Percentiles rank a stretch among this genome's conserved stretches.
phyloP scores from a whole-genome alignment of 306 rosid species.

The Cicer bijugum region DNA sequence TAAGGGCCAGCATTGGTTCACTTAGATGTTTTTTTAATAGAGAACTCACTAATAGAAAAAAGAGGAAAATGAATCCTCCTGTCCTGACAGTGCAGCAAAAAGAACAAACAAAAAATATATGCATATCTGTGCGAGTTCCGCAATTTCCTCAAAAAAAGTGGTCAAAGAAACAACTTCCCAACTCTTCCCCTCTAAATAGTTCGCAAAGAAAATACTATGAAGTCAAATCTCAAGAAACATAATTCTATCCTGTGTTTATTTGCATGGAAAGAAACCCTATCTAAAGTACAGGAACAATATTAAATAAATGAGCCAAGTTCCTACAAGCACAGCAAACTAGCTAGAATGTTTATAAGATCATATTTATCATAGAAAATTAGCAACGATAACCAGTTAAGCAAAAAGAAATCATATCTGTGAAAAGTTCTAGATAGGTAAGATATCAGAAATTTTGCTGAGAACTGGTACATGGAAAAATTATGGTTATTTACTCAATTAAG shows the following conservation, averaged over 20 bases:
- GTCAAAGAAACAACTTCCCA: conserved; percentile 1
- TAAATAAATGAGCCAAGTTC: conserved; percentile 18
- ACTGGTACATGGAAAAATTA: not conserved
- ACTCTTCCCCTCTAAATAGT: not conserved
- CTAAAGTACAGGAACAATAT: conserved; percentile 17
- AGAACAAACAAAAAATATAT: not conserved
- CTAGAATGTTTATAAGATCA: not conserved
- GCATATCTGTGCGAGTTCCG: not conserved
- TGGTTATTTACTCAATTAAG: not conserved
- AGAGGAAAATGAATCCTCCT: conserved; percentile 1
- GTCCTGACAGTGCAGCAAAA: not conserved
- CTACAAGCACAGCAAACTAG: conserved; percentile 19
- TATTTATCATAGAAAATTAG: not conserved
- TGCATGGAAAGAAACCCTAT: not conserved
- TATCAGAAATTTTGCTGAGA: conserved; percentile 2
- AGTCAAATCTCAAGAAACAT: conserved; percentile 24
- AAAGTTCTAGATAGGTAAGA: not conserved
- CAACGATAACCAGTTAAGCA: conserved; percentile 15
- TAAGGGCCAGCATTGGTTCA: not conserved
- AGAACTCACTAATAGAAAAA: not conserved
- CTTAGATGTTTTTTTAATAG: conserved; percentile 11
- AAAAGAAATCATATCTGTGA: not conserved
- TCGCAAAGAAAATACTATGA: not conserved
- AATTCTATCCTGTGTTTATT: not conserved
- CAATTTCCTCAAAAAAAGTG: not conserved